Evolutionary conservation across 2,329 filamentous ascomycete species (phyloP), one percentile per base, ranked within the genome.

Genomic region (Phaeosphaeriaceae sp.): DNA sequence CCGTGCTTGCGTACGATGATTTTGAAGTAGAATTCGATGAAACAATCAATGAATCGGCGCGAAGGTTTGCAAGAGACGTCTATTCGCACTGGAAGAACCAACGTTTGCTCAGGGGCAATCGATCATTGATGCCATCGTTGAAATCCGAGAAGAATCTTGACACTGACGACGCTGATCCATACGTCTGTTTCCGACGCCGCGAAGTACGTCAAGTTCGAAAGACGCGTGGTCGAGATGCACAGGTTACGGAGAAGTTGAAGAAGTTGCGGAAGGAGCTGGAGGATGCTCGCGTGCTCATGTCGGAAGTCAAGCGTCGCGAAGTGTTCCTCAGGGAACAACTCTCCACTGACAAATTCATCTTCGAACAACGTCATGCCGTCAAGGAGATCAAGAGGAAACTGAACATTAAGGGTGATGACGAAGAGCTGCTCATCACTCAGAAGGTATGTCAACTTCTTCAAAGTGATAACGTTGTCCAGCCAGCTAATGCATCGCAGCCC

Each of bases 71-170:
- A 57, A 92, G 90, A 73, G 82, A 88, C 54, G 84, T 96, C 41
- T 97, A 96, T 78, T 86, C 91, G 68, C 88, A 96, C 73, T 99
- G 94, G 94, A 92, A 87, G 74, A 77, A 81, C 53, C 84, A 85
- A 66, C 84, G 90, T 43, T 78, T 86, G 63, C 79, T 79, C 23
- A 81, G 81, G 50, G 84, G 83, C 58, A 94, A 93, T 70, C 86
- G 83, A 62, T 78, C 87, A 5, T 78, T 97, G 53, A 88, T 92
- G 67, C 85, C 91, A 6, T 81, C 79, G 17, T 84, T 97, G 71
- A 97, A 97, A 78, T 94, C 96, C 60, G 94, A 99, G 77, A 95
- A 87, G 38, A 91, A 94, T 56, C 89, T 91, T 70, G 93, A 97
- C 59, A 95, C 88, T 53, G 94, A 99, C 73, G 94, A 99, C 71